Conservation (phyloP, 257 asterid genomes). For the Ocimum tenuiflorum region DNA sequence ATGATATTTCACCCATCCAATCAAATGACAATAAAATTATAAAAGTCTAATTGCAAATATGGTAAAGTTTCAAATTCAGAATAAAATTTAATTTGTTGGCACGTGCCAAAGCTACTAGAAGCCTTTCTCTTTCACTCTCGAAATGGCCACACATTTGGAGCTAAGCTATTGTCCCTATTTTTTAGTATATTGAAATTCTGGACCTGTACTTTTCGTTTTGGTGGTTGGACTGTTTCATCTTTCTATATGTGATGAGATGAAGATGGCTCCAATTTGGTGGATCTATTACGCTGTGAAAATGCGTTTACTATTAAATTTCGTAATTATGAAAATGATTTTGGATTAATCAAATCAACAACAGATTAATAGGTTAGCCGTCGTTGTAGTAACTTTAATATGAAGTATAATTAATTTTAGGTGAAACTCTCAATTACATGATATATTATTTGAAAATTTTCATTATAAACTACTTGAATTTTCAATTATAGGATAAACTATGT, state of each 20-base stretch:
- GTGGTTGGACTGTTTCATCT: slow-evolving; percentile 15
- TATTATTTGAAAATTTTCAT: too few relatives aligned
- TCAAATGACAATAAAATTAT: background rate
- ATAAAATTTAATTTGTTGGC: slow-evolving; percentile 8
- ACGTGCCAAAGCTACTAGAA: slow-evolving; percentile 34
- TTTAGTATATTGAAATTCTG: background rate
- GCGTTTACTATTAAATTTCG: background rate
- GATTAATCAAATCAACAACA: too few relatives aligned
- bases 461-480: too few relatives aligned
- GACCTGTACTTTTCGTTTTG: slow-evolving; percentile 7
- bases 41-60: background rate
- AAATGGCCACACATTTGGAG: slow-evolving; percentile 21
- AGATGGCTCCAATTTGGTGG: background rate
- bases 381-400: too few relatives aligned
- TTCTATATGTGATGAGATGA: background rate
- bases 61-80: too few relatives aligned
- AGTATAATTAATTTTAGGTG: too few relatives aligned
- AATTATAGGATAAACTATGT: too few relatives aligned
- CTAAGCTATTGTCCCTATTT: too few relatives aligned
- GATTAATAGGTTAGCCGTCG: too few relatives aligned
- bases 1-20: background rate
- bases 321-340: background rate
- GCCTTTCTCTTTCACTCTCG: slow-evolving; percentile 18
- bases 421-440: too few relatives aligned
- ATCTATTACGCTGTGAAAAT: background rate